Evolutionary conservation across 2,329 filamentous ascomycete species (phyloP).

Genomic region (Pseudogymnoascus sp.): DNA sequence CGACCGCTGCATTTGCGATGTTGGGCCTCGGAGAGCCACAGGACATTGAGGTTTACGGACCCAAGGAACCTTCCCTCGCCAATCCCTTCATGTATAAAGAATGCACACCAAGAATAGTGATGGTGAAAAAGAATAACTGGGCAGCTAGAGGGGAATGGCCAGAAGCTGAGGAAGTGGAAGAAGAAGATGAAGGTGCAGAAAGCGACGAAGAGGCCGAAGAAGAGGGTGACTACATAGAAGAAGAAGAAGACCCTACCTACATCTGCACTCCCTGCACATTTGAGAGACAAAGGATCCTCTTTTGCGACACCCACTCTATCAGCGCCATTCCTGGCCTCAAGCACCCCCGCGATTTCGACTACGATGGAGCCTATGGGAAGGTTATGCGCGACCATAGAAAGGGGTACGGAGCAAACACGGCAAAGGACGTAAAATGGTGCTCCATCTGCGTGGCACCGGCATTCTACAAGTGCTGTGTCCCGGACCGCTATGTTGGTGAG

Average conservation of each 20-base stretch:
- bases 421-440: constrained; percentile 19
- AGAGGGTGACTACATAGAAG: too few species aligned
- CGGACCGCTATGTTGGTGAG: background rate
- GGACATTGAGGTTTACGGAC: too few species aligned
- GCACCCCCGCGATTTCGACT: constrained; percentile 11
- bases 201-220: constrained; percentile 20
- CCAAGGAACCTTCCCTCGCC: too few species aligned
- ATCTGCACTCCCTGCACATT: constrained; percentile 25
- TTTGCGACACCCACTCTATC: constrained; percentile 17
- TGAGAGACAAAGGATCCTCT: constrained; percentile 15
- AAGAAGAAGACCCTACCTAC: constrained; percentile 14
- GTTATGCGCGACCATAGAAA: background rate
- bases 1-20: too few species aligned
- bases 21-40: too few species aligned
- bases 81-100: too few species aligned
- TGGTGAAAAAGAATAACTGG: too few species aligned
- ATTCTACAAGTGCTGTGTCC: constrained; percentile 12
- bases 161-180: background rate
- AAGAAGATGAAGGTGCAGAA: background rate
- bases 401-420: too few species aligned
- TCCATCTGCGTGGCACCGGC: constrained; percentile 21
- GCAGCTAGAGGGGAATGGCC: too few species aligned
- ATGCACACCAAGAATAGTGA: too few species aligned
- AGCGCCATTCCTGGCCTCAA: constrained; percentile 12
- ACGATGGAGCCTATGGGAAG: constrained; percentile 5